These are phyloP conservation scores for Smallanthus sonchifolius DNA, from an alignment of 129 eudicot genomes.

Conservation along the genomic window DNA sequence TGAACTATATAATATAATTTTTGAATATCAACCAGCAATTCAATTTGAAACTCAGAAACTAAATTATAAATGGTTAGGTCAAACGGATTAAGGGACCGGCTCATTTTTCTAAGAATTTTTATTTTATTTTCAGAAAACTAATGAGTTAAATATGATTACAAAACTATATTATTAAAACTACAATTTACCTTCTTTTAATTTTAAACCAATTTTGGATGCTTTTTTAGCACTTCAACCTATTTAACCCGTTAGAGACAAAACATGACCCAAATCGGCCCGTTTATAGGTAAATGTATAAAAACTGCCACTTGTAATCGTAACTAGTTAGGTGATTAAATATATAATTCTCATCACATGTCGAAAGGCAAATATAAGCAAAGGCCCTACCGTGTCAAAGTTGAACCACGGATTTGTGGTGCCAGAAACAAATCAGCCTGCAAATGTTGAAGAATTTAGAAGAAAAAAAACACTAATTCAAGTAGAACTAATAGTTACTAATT, in stretches of 20 bases:
- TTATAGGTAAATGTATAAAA: no score
- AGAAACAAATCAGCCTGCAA: slow-evolving; percentile 79
- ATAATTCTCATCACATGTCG: neutral
- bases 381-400: slow-evolving; percentile 59
- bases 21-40: no score
- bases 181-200: neutral
- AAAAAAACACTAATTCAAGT: neutral
- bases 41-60: no score
- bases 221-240: neutral
- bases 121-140: neutral
- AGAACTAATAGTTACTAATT: neutral
- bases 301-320: neutral
- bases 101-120: no score
- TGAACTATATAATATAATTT: no score
- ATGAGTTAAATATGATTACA: neutral
- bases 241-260: neutral
- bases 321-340: neutral
- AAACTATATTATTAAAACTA: neutral
- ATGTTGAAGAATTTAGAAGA: neutral
- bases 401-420: slow-evolving; percentile 68
- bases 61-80: no score
- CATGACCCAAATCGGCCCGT: neutral
- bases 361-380: neutral
- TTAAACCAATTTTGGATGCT: neutral
- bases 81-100: no score